These are phyloP conservation scores for Aspergillus sp. DNA, from an alignment of 2,329 filamentous ascomycete species.

Conservation along the genomic window DNA sequence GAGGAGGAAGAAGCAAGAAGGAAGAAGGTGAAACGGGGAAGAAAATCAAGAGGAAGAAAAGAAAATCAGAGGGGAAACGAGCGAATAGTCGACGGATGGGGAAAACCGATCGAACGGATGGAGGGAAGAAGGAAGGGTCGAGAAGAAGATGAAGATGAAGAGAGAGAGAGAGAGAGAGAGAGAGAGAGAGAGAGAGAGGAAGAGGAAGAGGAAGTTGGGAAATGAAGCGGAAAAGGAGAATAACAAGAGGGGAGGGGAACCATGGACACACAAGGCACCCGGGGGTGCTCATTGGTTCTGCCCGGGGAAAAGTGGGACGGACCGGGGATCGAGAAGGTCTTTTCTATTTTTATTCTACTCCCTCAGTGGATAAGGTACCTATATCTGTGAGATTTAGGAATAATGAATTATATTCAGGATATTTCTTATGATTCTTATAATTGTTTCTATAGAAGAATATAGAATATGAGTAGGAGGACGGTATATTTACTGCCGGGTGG, in stretches of 20 bases:
- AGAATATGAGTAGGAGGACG: too few relatives aligned
- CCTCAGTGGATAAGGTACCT: too few relatives aligned
- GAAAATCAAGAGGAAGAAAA: conserved; percentile 12
- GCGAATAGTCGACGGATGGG: conserved; percentile 16
- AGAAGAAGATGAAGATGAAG: conserved; percentile 6
- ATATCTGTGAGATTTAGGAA: too few relatives aligned
- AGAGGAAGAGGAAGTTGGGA: conserved; percentile 9
- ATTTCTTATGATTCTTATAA: too few relatives aligned
- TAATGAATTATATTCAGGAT: too few relatives aligned
- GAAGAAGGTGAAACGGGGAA: conserved; percentile 12
- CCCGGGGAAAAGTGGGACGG: not conserved
- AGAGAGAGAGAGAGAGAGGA: conserved; percentile 9
- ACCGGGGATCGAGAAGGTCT: conserved; percentile 1
- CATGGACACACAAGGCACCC: conserved; percentile 5
- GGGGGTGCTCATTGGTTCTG: conserved; percentile 4
- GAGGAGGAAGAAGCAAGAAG: conserved; percentile 5
- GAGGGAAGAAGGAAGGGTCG: conserved; percentile 11
- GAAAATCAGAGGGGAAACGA: conserved; percentile 16
- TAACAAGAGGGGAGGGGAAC: conserved; percentile 7
- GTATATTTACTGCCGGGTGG: too few relatives aligned
- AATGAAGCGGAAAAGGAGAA: conserved; percentile 9
- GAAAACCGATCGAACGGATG: conserved; percentile 11
- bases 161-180: conserved; percentile 10
- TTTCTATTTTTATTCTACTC: too few relatives aligned
- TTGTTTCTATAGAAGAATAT: too few relatives aligned